Percentiles rank a stretch among this genome's conserved stretches.
These are phyloP conservation scores for Aurinia saxatilis DNA, from an alignment of 345 rosid species.

Conservation along the genomic window DNA sequence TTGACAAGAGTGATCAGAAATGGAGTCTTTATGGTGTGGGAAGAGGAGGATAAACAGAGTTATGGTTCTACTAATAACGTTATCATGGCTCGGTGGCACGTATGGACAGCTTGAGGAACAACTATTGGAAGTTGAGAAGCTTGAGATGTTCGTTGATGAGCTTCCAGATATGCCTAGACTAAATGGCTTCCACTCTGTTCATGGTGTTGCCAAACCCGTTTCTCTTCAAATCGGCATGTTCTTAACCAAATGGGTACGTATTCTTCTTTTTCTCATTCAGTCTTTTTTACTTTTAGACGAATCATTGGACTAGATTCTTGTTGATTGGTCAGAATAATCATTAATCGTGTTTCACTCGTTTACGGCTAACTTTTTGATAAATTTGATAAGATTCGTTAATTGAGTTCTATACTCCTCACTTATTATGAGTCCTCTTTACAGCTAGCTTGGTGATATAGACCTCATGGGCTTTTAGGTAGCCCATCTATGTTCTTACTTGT, in stretches of 20 bases:
- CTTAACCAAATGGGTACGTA: constrained; percentile 67
- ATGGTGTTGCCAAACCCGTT: constrained; percentile 37
- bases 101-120: constrained; percentile 29
- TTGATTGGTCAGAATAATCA: constrained; percentile 1
- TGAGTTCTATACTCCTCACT: not conserved
- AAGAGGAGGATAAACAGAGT: constrained; percentile 7
- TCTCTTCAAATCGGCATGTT: constrained; percentile 77
- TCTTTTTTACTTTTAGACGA: not conserved
- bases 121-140: constrained; percentile 27
- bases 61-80: constrained; percentile 16
- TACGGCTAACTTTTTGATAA: not conserved
- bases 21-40: constrained; percentile 2
- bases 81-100: constrained; percentile 16
- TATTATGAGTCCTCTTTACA: not conserved
- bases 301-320: constrained; percentile 7
- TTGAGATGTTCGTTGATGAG: constrained; percentile 76
- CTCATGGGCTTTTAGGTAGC: not conserved
- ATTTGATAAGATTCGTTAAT: not conserved
- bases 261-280: not conserved
- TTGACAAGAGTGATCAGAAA: constrained; percentile 7
- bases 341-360: not conserved
- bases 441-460: not conserved
- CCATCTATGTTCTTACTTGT: not conserved
- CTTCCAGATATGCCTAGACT: constrained; percentile 71
- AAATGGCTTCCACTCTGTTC: constrained; percentile 35